Evolutionary conservation across 2,329 filamentous ascomycete genomes (phyloP), one percentile per base, ranked within the genome.

Genomic region (Iodosphaeria phyllophila): DNA sequence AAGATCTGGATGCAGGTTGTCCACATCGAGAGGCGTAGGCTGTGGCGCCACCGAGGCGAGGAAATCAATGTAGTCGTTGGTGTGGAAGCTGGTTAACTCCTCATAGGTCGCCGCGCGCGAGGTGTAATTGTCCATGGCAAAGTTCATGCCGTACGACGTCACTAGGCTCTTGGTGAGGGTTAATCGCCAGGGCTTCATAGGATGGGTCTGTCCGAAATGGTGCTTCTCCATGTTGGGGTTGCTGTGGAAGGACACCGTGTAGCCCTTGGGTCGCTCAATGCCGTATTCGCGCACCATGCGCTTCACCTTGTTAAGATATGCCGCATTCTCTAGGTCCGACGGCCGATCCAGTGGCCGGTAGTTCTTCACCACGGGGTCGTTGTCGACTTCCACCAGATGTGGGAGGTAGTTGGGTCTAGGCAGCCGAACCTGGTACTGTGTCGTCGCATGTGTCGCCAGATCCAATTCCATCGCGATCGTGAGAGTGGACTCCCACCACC

Each of bases 101-200:
- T 92, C 78, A 38, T 77, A 80, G 3, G 76, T 86, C 16, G 89
- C 89, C 8, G 75, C 66, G 14, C 84, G 70, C 13, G 86, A 69
- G 25, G 82, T 65, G 51, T 91, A 93, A 35, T 86, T 75, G 51
- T 95, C 83, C 89, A 98, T 95, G 33, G 82, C 83, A 41, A 86
- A 78, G 40, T 91, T 83, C 65, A 98, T 80, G 36, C 89, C 89
- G 48, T 95, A 95, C 2, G 82, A 77, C 44, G 91, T 74, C 34
- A 98, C 82, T 23, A 98, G 67, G 40, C 89, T 82, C 49, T 98
- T 95, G 28, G 89, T 91, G 28, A 98, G 64, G 10, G 84, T 93
- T 34, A 98, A 58, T 18, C 89, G 79, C 86, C 89, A 95, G 30
- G 89, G 89, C 50, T 98, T 98, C 89, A 98, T 98, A 12, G 89